Base-by-base conservation (phyloP, 345 rosid genomes). In the Garcia nutans region DNA sequence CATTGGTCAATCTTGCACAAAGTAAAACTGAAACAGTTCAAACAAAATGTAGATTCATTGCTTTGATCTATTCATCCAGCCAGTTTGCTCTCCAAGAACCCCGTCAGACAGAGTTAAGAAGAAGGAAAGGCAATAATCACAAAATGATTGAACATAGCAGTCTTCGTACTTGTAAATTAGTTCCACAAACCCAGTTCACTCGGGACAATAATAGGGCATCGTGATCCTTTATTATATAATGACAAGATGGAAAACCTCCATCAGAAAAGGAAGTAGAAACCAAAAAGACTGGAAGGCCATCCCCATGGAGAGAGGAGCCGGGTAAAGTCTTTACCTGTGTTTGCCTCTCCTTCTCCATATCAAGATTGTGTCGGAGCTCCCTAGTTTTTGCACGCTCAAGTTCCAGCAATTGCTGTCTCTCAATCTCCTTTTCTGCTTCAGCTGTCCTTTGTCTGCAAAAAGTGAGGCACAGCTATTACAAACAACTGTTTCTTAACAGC, bases 271-370 rank as follows among this genome's bases (percentile, higher is more conserved):
- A 19, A 49, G 58, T 24, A 24, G 15, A 24, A 55, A 56, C 16
- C 16, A 13, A 42, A 23, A 37, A 49, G 26, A 22, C 33, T 41
- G 68, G 60, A 75, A 56, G 72, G 33, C 9, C 41, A 60, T 50
- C 17, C 33, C 37, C 11, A 71, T 67, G 45, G 63, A 1, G 15
- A 41, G 41, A 20, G 71, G 73, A 70, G 16, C 10, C 31, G 41
- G 6, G 41, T 37, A 37, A 37, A 37, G 41, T 37, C 45, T 83
- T 80, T 85, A 83, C 97, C 91, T 92, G 97, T 55, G 86, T 78
- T 78, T 89, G 97, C 81, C 85, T 84, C 86, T 92, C 97, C 86
- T 88, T 92, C 80, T 92, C 97, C 88, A 90, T 86, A 58, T 92
- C 97, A 81, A 92, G 91, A 75, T 80, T 89, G 82, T 87, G 86